phyloP scores from a whole-genome alignment of 2,329 filamentous ascomycete genomes.

The Sporothrix schenckii region DNA sequence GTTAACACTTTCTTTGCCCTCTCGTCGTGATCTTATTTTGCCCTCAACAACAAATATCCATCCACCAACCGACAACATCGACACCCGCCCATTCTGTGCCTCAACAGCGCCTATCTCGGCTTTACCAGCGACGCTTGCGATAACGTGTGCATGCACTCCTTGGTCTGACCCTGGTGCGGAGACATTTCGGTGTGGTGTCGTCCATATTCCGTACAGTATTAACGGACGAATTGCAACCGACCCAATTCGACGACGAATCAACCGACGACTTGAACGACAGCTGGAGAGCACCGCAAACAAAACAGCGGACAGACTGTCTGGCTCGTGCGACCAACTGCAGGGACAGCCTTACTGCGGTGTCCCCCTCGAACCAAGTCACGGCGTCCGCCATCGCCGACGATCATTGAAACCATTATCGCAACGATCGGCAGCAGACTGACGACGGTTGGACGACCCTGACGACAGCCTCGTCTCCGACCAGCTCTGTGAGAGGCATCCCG shows the following conservation, averaged over 20 bases:
- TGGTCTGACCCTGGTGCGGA: constrained; percentile 19
- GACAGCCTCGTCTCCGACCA: neutral
- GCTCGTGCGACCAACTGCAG: constrained; percentile 3
- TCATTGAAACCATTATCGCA: constrained; percentile 6
- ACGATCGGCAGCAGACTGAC: neutral
- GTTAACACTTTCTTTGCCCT: neutral
- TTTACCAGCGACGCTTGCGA: constrained; percentile 15
- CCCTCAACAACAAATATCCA: neutral
- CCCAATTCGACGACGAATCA: neutral
- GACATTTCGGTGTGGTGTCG: constrained; percentile 6
- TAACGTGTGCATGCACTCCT: neutral
- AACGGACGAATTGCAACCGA: constrained; percentile 13
- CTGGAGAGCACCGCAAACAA: neutral
- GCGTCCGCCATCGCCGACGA: constrained; percentile 3
- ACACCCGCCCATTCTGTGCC: neutral
- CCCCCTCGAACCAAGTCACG: neutral
- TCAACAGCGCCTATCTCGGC: constrained; percentile 1
- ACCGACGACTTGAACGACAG: neutral
- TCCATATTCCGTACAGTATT: too few species aligned
- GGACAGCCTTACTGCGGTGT: constrained; percentile 9
- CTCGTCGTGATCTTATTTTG: neutral
- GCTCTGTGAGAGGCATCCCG: neutral
- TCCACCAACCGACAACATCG: neutral
- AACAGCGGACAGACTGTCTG: neutral
- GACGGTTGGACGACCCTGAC: neutral